Evolutionary conservation across 2,329 filamentous ascomycete species (phyloP).

Genomic region (Corynespora cassiicola): DNA sequence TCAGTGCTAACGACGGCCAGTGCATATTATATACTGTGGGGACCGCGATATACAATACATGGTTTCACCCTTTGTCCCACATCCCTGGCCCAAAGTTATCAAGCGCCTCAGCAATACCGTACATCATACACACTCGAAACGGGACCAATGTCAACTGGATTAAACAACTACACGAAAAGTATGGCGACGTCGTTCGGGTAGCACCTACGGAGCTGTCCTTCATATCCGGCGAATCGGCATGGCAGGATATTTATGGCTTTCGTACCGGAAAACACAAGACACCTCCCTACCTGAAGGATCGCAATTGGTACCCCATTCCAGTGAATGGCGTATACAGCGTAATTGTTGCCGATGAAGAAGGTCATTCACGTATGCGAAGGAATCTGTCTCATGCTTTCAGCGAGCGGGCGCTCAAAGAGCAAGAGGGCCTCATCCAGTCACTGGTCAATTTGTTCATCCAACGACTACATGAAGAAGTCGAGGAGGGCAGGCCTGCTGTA

Average conservation of each 20-base stretch:
- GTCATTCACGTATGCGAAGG: constrained; percentile 44
- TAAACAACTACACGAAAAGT: constrained; percentile 44
- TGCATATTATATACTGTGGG: constrained; percentile 17
- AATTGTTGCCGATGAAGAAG: constrained; percentile 30
- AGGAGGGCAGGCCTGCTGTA: constrained; percentile 11
- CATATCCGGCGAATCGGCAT: constrained; percentile 51
- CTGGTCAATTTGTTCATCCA: constrained; percentile 50
- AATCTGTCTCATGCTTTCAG: constrained; percentile 51
- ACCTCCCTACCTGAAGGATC: constrained; percentile 44
- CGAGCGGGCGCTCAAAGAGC: constrained; percentile 49
- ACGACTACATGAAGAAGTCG: constrained; percentile 31
- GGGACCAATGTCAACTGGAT: constrained; percentile 35
- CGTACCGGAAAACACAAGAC: constrained; percentile 45
- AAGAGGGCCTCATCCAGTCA: constrained; percentile 46
- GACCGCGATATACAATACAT: constrained; percentile 44
- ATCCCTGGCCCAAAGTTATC: constrained; percentile 51
- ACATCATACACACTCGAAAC: constrained; percentile 28
- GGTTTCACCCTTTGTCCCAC: constrained; percentile 51
- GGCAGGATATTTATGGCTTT: constrained; percentile 53
- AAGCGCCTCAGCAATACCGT: constrained; percentile 40
- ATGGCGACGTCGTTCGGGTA: constrained; percentile 52
- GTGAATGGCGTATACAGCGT: constrained; percentile 37
- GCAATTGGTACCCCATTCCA: constrained; percentile 38
- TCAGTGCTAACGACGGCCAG: constrained; percentile 11
- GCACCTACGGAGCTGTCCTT: constrained; percentile 52